Conservation (phyloP, 805 yeast species). For the Ogataea haglerorum region DNA sequence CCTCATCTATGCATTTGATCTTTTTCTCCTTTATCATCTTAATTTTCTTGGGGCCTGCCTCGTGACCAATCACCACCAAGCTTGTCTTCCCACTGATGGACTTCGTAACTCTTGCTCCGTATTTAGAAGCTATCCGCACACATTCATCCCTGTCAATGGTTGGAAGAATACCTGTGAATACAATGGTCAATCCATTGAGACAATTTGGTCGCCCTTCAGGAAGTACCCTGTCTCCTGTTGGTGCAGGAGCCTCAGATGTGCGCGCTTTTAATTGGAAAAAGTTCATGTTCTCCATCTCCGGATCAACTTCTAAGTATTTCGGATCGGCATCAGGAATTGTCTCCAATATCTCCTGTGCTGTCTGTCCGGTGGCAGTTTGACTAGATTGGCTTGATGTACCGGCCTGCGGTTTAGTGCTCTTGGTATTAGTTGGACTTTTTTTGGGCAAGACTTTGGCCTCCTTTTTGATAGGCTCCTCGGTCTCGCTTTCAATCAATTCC, state of each 20-base stretch:
- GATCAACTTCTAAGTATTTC: conserved; percentile 29
- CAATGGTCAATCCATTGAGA: conserved; percentile 82
- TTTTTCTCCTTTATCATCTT: conserved; percentile 68
- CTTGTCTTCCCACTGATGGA: conserved; percentile 83
- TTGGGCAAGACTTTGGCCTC: conserved; percentile 3
- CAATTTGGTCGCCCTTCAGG: conserved; percentile 88
- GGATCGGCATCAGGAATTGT: conserved; percentile 74
- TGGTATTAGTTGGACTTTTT: conserved; percentile 7
- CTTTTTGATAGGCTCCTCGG: not conserved
- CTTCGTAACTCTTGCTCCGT: conserved; percentile 89
- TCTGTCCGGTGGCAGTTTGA: conserved; percentile 19
- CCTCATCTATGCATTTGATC: conserved; percentile 82
- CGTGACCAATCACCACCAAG: conserved; percentile 86
- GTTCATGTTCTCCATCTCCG: conserved; percentile 47
- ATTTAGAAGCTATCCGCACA: conserved; percentile 71
- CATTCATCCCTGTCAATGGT: conserved; percentile 71
- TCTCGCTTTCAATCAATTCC: conserved; percentile 5
- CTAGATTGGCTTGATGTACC: not conserved
- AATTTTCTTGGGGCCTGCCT: conserved; percentile 96
- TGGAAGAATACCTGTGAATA: conserved; percentile 89
- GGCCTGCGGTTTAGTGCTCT: not conserved
- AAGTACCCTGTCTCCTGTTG: conserved; percentile 43
- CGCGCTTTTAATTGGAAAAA: conserved; percentile 56
- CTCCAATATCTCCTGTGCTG: conserved; percentile 56
- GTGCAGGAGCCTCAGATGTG: conserved; percentile 33